A percentile compares a stretch with the other conserved stretches of the same genome.
Conservation (phyloP, 139 green algal species). For the Asterochloris sp. region DNA sequence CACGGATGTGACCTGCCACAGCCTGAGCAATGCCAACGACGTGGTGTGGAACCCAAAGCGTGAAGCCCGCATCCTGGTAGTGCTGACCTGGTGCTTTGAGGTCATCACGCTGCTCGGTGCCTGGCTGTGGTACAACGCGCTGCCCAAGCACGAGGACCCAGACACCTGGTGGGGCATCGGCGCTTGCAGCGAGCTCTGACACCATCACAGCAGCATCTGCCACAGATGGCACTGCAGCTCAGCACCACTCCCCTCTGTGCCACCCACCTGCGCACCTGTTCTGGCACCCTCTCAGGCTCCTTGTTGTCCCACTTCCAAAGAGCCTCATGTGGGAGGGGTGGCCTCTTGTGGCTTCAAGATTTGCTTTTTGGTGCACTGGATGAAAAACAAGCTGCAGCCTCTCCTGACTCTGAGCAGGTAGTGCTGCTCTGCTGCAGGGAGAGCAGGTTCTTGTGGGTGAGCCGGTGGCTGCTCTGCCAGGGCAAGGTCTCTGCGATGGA, state of each 20-base stretch:
- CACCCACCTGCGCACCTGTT: too few species aligned
- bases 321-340: too few species aligned
- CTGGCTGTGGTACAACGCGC: slow-evolving; percentile 26
- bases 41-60: slow-evolving; percentile 18
- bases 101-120: slow-evolving; percentile 14
- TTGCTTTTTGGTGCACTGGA: too few species aligned
- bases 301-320: too few species aligned
- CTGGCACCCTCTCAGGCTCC: too few species aligned
- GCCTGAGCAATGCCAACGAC: neutral
- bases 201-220: too few species aligned
- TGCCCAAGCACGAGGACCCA: slow-evolving; percentile 15
- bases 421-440: neutral
- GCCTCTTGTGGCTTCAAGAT: too few species aligned
- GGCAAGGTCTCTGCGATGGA: neutral
- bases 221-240: neutral
- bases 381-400: too few species aligned
- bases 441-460: slow-evolving; percentile 17
- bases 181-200: too few species aligned
- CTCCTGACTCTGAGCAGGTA: too few species aligned
- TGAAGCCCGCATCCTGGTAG: slow-evolving; percentile 20
- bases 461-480: slow-evolving; percentile 20
- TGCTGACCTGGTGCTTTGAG: slow-evolving; percentile 26
- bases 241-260: neutral
- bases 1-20: slow-evolving; percentile 13
- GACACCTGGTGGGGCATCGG: neutral